These are phyloP conservation scores for Oryza glumipatula DNA, from an alignment of 176 grass and related monocot species.

Conservation along the genomic window DNA sequence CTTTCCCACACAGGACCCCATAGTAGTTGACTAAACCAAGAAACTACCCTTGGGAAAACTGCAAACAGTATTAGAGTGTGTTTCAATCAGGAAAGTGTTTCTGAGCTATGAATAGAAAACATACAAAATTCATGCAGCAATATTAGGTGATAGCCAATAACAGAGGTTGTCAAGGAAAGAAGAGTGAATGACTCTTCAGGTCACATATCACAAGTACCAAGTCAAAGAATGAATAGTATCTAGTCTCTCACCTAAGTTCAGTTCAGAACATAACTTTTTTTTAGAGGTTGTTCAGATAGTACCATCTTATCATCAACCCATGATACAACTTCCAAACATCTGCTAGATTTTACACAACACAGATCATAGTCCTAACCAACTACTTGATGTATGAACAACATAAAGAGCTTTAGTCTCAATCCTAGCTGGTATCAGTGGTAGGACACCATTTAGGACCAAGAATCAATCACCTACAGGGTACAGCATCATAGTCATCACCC, in stretches of 20 bases:
- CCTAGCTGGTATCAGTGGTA: neutral
- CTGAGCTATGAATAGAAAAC: neutral
- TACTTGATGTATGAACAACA: neutral
- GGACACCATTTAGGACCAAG: neutral
- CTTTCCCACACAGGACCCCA: constrained; percentile 58
- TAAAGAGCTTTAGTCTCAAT: neutral
- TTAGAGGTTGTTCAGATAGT: neutral
- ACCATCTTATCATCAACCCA: neutral
- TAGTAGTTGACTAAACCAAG: constrained; percentile 25
- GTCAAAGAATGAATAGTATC: neutral
- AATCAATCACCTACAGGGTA: neutral
- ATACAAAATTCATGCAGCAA: neutral
- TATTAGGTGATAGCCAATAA: neutral
- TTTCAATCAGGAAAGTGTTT: neutral
- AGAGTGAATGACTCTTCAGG: neutral
- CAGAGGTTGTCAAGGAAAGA: neutral
- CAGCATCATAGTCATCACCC: neutral
- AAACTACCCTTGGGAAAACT: neutral
- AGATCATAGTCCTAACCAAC: neutral
- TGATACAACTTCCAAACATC: neutral
- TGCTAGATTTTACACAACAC: neutral
- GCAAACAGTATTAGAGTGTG: neutral
- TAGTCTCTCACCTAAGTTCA: neutral
- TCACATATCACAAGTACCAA: neutral
- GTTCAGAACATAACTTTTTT: neutral